Conservation (phyloP, 768 basidiomycete species). For the Rhodotorula kratochvilovae region DNA sequence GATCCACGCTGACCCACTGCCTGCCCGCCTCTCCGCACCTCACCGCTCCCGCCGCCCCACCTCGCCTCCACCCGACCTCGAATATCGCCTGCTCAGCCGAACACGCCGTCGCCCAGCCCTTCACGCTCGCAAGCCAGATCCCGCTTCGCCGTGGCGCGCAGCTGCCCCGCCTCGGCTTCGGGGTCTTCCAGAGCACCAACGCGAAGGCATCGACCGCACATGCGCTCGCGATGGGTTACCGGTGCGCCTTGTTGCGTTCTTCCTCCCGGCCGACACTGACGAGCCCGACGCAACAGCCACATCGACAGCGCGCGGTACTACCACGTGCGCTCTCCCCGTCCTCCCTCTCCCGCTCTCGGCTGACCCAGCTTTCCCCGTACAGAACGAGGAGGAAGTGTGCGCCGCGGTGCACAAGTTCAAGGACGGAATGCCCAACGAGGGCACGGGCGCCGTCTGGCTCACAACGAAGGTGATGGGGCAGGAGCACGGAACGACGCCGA, state of each 20-base stretch:
- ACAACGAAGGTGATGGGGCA: conserved; percentile 39
- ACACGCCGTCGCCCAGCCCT: conserved; percentile 6
- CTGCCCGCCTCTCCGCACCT: too few relatives aligned
- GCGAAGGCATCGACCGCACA: background rate
- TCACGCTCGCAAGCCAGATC: conserved; percentile 11
- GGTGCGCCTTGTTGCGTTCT: conserved; percentile 1
- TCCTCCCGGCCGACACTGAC: too few relatives aligned
- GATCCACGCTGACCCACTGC: background rate
- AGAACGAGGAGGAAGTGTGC: conserved; percentile 31
- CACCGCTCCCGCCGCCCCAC: too few relatives aligned
- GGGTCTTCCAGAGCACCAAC: conserved; percentile 43
- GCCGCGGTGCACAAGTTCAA: conserved; percentile 17
- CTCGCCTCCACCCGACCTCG: background rate
- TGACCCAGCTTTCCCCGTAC: conserved; percentile 43
- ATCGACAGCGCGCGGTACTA: background rate
- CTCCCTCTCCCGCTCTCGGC: conserved; percentile 41
- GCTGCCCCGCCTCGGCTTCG: conserved; percentile 48
- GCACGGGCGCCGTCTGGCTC: conserved; percentile 31
- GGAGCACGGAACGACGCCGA: conserved; percentile 35
- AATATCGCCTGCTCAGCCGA: conserved; percentile 3
- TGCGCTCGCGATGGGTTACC: conserved; percentile 23
- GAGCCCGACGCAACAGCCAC: background rate
- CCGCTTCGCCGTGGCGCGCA: conserved; percentile 34
- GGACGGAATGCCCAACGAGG: background rate
- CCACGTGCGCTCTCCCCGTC: background rate